Evolutionary conservation across 257 asterid genomes (phyloP).

Genomic region (Gentiana dahurica): DNA sequence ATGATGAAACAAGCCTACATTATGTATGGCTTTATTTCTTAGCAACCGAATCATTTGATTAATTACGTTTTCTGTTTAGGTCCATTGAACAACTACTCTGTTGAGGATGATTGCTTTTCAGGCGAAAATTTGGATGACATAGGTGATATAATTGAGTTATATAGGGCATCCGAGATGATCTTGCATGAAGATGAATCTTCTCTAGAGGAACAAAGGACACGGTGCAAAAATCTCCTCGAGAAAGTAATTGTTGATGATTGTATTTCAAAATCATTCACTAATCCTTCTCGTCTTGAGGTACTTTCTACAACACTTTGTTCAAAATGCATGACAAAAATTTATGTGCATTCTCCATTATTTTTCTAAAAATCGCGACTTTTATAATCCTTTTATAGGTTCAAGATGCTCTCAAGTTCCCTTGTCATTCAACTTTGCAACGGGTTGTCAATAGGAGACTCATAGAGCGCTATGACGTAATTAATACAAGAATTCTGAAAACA

Average conservation of each 20-base stretch:
- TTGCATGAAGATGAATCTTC: slow-evolving; percentile 39
- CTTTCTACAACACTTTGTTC: slow-evolving; percentile 2
- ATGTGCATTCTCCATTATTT: slow-evolving; percentile 5
- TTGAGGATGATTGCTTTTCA: slow-evolving; percentile 27
- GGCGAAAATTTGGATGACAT: slow-evolving; percentile 42
- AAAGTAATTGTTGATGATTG: slow-evolving; percentile 23
- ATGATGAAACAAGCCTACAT: neutral
- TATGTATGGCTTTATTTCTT: no score
- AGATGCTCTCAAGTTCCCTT: slow-evolving; percentile 48
- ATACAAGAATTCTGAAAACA: slow-evolving; percentile 56
- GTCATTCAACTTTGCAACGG: slow-evolving; percentile 51
- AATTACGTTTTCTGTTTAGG: slow-evolving; percentile 27
- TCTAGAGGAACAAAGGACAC: slow-evolving; percentile 32
- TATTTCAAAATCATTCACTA: slow-evolving; percentile 22
- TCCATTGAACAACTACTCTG: slow-evolving; percentile 24
- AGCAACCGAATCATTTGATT: no score
- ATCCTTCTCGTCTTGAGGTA: slow-evolving; percentile 52
- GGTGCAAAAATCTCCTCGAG: slow-evolving; percentile 44
- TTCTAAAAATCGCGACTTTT: neutral
- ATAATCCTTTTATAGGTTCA: slow-evolving; percentile 43
- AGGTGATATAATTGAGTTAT: slow-evolving; percentile 42
- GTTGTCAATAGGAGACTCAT: slow-evolving; percentile 45
- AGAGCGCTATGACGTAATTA: slow-evolving; percentile 45
- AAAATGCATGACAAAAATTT: neutral
- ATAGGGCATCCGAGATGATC: slow-evolving; percentile 54